A percentile compares a stretch with the other conserved stretches of the same genome.
Conservation (phyloP, 768 basidiomycete species). For the Rhodosporidiobolus odoratus region DNA sequence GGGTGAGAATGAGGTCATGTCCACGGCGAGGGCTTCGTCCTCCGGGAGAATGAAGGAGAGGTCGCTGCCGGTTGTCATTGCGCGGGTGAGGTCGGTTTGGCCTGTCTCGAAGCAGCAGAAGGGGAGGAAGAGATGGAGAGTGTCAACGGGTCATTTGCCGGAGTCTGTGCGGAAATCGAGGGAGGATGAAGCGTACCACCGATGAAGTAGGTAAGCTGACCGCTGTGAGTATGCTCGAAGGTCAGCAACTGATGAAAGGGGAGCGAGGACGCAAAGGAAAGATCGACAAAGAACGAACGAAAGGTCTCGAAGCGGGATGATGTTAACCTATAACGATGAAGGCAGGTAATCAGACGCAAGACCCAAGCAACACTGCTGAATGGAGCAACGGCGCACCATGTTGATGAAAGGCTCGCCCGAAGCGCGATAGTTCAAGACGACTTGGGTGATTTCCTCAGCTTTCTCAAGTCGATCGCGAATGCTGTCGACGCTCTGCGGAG, state of each 20-base stretch:
- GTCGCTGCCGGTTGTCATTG: conserved; percentile 8
- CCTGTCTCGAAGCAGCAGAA: no score
- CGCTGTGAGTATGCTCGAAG: no score
- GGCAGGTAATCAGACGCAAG: neutral
- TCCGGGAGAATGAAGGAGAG: conserved; percentile 13
- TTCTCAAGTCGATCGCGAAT: conserved; percentile 13
- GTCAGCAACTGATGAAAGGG: no score
- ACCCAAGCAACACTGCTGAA: neutral
- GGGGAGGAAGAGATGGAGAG: neutral
- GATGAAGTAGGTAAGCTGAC: conserved; percentile 26
- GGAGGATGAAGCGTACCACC: neutral
- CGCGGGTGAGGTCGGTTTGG: conserved; percentile 19
- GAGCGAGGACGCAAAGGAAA: no score
- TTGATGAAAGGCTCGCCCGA: neutral
- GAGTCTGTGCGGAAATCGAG: neutral
- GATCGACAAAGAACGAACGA: no score
- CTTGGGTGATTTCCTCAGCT: conserved; percentile 12
- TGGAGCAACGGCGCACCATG: neutral
- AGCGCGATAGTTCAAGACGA: conserved; percentile 29
- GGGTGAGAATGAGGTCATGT: conserved; percentile 3
- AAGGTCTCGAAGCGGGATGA: conserved; percentile 29
- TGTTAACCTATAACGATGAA: conserved; percentile 1
- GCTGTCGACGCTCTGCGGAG: neutral
- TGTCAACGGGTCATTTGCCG: no score
- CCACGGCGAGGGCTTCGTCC: neutral